Conservation (phyloP, 768 basidiomycete species). For the Leccinum olivaceopallidum region DNA sequence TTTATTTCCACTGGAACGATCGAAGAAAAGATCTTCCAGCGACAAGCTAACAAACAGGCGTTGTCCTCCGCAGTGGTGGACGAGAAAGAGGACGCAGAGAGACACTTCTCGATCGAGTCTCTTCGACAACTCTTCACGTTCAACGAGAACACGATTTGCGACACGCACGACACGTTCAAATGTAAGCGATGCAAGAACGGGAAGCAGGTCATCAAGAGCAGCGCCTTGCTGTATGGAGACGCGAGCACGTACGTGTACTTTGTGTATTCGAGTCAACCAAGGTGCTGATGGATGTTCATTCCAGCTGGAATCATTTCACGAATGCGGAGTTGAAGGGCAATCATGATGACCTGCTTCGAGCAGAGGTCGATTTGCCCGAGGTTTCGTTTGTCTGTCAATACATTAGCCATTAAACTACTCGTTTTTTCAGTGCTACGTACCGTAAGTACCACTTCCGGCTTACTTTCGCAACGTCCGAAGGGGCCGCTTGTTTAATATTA, state of each 20-base stretch:
- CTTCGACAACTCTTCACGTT: conserved; percentile 91
- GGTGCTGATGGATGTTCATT: conserved; percentile 3
- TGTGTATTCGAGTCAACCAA: conserved; percentile 2
- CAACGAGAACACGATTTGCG: conserved; percentile 82
- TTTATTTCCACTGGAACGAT: conserved; percentile 95
- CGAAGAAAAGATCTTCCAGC: conserved; percentile 98
- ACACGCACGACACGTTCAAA: conserved; percentile 99
- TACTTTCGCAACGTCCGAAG: too few relatives aligned
- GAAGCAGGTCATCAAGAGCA: conserved; percentile 78
- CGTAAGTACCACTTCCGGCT: too few relatives aligned
- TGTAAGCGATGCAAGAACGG: conserved; percentile 90
- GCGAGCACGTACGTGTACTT: conserved; percentile 82
- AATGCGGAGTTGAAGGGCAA: conserved; percentile 86
- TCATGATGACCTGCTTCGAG: conserved; percentile 93
- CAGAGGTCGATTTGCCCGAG: conserved; percentile 79
- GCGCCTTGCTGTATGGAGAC: conserved; percentile 93
- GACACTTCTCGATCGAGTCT: conserved; percentile 90
- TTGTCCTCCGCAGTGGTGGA: conserved; percentile 98
- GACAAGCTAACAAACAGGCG: conserved; percentile 95
- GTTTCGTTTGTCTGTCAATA: conserved; percentile 98
- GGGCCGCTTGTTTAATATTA: too few relatives aligned
- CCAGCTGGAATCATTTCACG: conserved; percentile 97
- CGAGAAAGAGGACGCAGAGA: conserved; percentile 92
- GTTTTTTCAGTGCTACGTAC: too few relatives aligned
- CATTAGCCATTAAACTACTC: conserved; percentile 67